Evolutionary conservation across 805 yeast species (phyloP).

Genomic region (Candida tallmaniae): DNA sequence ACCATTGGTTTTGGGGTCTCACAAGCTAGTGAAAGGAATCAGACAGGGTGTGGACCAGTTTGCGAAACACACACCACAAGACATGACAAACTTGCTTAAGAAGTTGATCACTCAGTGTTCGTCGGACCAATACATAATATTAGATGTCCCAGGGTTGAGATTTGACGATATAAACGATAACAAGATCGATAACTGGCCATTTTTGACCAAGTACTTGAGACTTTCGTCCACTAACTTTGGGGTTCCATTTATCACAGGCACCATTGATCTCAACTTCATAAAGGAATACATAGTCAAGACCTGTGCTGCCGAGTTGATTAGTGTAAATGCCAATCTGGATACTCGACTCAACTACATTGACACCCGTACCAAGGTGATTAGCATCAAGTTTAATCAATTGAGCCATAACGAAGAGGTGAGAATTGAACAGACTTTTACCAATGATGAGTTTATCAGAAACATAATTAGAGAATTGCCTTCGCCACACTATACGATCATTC

Average conservation of each 20-base stretch:
- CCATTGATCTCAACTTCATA: slow-evolving; percentile 40
- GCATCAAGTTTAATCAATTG: slow-evolving; percentile 52
- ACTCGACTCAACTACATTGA: slow-evolving; percentile 53
- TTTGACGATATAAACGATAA: slow-evolving; percentile 22
- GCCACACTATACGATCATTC: slow-evolving; percentile 60
- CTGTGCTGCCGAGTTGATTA: slow-evolving; percentile 49
- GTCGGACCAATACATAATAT: slow-evolving; percentile 33
- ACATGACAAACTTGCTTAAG: slow-evolving; percentile 32
- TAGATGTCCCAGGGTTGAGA: slow-evolving; percentile 37
- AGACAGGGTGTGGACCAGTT: slow-evolving; percentile 12
- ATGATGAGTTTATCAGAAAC: slow-evolving; percentile 47
- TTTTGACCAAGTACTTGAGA: slow-evolving; percentile 46
- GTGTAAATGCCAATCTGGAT: slow-evolving; percentile 33
- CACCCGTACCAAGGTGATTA: slow-evolving; percentile 55
- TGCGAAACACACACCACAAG: slow-evolving; percentile 17
- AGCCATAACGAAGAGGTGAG: slow-evolving; percentile 15
- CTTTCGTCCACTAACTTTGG: slow-evolving; percentile 59
- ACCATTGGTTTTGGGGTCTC: slow-evolving; percentile 38
- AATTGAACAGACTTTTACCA: slow-evolving; percentile 23
- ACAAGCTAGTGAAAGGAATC: slow-evolving; percentile 28
- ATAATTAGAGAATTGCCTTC: slow-evolving; percentile 69
- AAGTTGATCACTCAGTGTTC: slow-evolving; percentile 34
- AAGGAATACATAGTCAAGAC: slow-evolving; percentile 39
- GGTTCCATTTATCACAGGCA: slow-evolving; percentile 46
- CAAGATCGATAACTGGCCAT: slow-evolving; percentile 40